Evolutionary conservation across 257 asterid species (phyloP), one percentile per base, ranked within the genome.

Genomic region (Solanum gracilifrons): DNA sequence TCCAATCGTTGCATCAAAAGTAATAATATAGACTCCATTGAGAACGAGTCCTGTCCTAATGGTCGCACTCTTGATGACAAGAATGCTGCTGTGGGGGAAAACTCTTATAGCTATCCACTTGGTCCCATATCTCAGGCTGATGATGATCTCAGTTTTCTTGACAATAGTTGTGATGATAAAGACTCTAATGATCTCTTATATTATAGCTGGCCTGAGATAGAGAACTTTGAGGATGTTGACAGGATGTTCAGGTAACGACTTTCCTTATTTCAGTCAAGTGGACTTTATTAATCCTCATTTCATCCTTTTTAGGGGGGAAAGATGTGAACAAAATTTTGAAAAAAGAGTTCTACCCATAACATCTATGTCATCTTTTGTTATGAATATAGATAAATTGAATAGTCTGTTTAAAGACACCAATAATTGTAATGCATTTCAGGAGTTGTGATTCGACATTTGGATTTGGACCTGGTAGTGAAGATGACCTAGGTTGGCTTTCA

Each of bases 191-290:
- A 95, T 86, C 89, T 93, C 85, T 88, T 93, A 82, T 91, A 89
- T 89, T 94, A 92, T 89, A 91, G 89, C 88, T 97, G 98, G 98
- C 93, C 98, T 82, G 98, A 95, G 82, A 92, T 95, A 85, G 97
- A 92, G 86, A 95, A 93, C 90, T 97, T 97, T 85, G 99, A 95
- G 85, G 99, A 95, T 83, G 95, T 95, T 74, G 98, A 95, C 90
- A 91, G 92, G 93, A 93, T 95, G 93, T 94, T 97, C 89, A 92
- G 98, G 99, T 96, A 95, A 90, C 87, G 66, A 13, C 77, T 11
- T 90, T 87, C 86, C 55, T 41, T 85, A 74, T 83, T 90, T 62
- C 64, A 66, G 64, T 75, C 82, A 48, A 37, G 64, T 79, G 86
- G 29, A 72, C 68, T 46, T 83, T 74, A 41, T 88, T 88, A 60